Base-by-base conservation (phyloP, 345 rosid genomes). In the Mangifera indica region DNA sequence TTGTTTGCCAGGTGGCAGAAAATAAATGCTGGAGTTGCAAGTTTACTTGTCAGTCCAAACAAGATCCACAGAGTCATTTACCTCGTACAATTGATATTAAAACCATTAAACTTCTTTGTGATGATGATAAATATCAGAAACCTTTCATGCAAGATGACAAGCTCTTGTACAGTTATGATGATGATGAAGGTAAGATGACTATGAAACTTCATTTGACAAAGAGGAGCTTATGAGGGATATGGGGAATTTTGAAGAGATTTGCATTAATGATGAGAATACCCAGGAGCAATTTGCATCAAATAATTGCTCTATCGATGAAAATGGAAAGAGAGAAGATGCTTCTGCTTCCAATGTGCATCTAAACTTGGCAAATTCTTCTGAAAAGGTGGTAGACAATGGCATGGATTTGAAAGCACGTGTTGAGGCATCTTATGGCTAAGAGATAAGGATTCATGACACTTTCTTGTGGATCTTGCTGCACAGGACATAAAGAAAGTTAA, bases 61-160 rank as follows among this genome's bases (percentile, higher is more conserved):
- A 75, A 72, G 88, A 86, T 25, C 69, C 86, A 22, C 84, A 62
- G 76, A 63, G 63, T 46, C 91, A 86, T 87, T 77, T 82, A 20
- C 91, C 87, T 68, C 81, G 74, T 66, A 40, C 76, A 53, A 42
- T 13, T 53, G 70, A 79, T 77, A 37, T 77, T 4, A 69, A 87
- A 66, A 79, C 81, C 60, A 60, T 75, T 67, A 81, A 83, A 71
- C 72, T 65, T 75, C 76, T 72, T 77, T 82, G 84, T 82, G 85
- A 78, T 25, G 84, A 85, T 48, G 97, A 92, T 26, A 86, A 75
- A 69, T 90, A 86, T 79, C 75, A 92, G 62, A 90, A 84, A 76
- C 99, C 98, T 71, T 83, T 89, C 78, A 81, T 80, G 82, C 84
- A 79, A 76, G 89, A 95, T 75, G 99, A 92, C 85, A 68, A 93